Conservation (phyloP, 2,329 filamentous ascomycete species). For the Capronia epimyces region DNA sequence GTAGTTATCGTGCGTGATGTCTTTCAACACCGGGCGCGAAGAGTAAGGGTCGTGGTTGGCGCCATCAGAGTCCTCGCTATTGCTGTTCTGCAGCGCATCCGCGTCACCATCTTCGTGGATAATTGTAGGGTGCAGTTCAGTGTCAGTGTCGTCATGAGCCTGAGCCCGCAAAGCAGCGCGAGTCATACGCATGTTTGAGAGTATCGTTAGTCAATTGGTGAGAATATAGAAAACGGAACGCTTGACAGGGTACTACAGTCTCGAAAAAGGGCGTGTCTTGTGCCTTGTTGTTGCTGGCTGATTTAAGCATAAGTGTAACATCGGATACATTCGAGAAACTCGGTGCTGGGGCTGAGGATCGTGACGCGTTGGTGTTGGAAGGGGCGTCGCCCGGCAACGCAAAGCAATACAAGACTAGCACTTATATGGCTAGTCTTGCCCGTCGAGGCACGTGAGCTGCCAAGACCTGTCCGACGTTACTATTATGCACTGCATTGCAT, state of each 20-base stretch:
- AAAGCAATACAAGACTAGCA: not conserved
- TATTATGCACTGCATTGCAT: not conserved
- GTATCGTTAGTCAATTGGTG: not conserved
- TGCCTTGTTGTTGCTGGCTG: not conserved
- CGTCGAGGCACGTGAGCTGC: too few relatives aligned
- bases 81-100: constrained; percentile 4
- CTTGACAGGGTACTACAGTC: not conserved
- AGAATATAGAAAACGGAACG: not conserved
- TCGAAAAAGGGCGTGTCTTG: too few relatives aligned
- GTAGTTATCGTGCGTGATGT: constrained; percentile 27
- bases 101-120: constrained; percentile 25
- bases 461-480: not conserved
- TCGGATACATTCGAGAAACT: too few relatives aligned
- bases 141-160: constrained; percentile 17
- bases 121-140: not conserved
- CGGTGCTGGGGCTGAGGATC: not conserved
- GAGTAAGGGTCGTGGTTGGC: constrained; percentile 8
- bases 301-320: not conserved
- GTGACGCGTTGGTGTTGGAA: not conserved
- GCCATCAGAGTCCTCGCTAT: not conserved
- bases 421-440: too few relatives aligned
- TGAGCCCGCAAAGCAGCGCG: constrained; percentile 29
- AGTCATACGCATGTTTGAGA: constrained; percentile 26
- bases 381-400: not conserved
- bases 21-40: constrained; percentile 21